Conservation (phyloP, 1,139 yeast genomes). For the Pneumocystis wakefieldiae region DNA sequence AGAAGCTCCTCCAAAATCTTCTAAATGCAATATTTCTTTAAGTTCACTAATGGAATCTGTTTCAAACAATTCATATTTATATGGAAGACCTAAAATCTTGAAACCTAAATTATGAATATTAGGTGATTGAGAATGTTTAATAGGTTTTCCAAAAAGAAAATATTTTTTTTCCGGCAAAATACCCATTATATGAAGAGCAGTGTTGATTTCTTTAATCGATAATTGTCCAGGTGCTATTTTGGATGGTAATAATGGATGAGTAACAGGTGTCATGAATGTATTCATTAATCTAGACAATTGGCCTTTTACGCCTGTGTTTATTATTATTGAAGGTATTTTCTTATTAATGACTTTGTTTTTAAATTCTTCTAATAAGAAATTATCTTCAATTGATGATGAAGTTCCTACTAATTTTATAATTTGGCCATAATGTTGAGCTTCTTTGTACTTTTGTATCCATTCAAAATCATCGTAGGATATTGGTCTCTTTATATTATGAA, state of each 20-base stretch:
- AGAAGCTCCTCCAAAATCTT: conserved; percentile 17
- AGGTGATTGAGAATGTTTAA: conserved; percentile 80
- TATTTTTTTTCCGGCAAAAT: conserved; percentile 38
- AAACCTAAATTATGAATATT: conserved; percentile 67
- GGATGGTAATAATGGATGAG: conserved; percentile 47
- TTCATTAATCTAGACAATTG: conserved; percentile 69
- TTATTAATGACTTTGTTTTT: conserved; percentile 30
- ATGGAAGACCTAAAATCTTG: conserved; percentile 60
- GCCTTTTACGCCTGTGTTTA: conserved; percentile 67
- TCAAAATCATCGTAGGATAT: conserved; percentile 28
- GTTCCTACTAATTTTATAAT: conserved; percentile 71
- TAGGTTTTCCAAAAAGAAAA: conserved; percentile 71
- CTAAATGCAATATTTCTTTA: conserved; percentile 5
- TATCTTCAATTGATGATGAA: conserved; percentile 52
- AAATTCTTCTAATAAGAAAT: conserved; percentile 55
- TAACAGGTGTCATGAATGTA: conserved; percentile 64
- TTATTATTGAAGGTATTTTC: conserved; percentile 56
- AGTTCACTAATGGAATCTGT: conserved; percentile 17
- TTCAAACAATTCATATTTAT: conserved; percentile 52
- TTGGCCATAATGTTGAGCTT: conserved; percentile 55
- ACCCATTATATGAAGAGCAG: conserved; percentile 43
- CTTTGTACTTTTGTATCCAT: conserved; percentile 59
- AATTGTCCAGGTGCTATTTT: conserved; percentile 72
- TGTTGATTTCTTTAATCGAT: conserved; percentile 39
- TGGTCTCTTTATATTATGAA: conserved; percentile 40